phyloP scores from a whole-genome alignment of 208 protist genomes.

The Herpetomonas muscarum region DNA sequence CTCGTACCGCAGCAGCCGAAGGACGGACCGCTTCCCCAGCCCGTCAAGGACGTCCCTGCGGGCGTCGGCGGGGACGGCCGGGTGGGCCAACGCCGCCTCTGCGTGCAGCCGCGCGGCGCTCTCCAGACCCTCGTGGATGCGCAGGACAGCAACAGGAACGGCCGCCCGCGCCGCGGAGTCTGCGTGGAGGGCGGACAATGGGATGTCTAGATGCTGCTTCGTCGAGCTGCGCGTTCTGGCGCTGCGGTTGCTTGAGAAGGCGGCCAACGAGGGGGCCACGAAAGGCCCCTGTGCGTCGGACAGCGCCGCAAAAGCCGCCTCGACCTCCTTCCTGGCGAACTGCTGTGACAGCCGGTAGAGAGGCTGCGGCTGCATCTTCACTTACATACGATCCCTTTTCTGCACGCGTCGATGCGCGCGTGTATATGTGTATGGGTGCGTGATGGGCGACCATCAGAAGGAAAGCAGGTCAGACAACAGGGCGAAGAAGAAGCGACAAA shows the following conservation, averaged over 20 bases:
- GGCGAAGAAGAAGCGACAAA: too few relatives aligned
- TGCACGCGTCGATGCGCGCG: too few relatives aligned
- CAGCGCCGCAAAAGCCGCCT: constrained; percentile 38
- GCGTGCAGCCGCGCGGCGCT: constrained; percentile 28
- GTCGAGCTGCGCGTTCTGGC: background rate
- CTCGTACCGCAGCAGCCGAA: constrained; percentile 63
- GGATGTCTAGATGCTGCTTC: constrained; percentile 3
- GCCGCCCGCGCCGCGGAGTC: constrained; percentile 5
- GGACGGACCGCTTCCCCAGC: constrained; percentile 42
- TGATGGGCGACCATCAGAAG: too few relatives aligned
- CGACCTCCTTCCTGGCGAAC: constrained; percentile 28
- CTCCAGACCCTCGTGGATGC: constrained; percentile 29
- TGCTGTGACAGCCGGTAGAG: constrained; percentile 13
- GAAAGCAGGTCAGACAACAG: too few relatives aligned
- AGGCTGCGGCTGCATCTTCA: constrained; percentile 12
- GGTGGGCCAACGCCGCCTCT: constrained; percentile 14
- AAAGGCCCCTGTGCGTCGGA: constrained; percentile 2
- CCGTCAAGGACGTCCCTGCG: constrained; percentile 22
- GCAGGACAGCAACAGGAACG: constrained; percentile 32
- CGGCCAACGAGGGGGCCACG: background rate
- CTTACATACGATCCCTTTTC: too few relatives aligned
- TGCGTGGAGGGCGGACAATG: constrained; percentile 12
- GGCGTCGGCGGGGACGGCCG: constrained; percentile 6
- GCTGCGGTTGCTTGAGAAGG: background rate
- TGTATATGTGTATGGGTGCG: too few relatives aligned